Conservation (phyloP, 345 rosid genomes). For the Linum tenue region DNA sequence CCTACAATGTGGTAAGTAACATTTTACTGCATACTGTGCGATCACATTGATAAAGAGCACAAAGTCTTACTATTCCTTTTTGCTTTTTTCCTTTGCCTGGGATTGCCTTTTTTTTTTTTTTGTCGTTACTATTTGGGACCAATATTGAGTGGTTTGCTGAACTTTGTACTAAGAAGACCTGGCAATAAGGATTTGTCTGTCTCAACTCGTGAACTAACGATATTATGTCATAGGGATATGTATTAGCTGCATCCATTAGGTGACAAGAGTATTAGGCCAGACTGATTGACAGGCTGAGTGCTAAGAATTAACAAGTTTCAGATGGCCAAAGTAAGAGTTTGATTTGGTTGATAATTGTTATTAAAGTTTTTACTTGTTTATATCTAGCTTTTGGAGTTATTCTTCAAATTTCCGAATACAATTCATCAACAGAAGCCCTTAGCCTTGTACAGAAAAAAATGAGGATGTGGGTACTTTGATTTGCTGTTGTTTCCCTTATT, state of each 20-base stretch:
- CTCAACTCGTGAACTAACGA: no score
- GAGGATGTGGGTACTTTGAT: no score
- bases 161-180: no score
- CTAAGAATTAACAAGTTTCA: background rate
- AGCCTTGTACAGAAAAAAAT: no score
- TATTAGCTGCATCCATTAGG: no score
- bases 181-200: no score
- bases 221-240: no score
- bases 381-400: background rate
- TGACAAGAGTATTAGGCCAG: background rate
- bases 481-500: no score
- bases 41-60: no score
- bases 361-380: background rate
- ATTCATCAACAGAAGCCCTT: no score
- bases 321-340: background rate
- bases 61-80: background rate
- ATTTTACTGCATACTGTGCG: background rate
- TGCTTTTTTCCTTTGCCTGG: background rate
- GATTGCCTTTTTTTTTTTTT: background rate
- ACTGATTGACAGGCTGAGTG: background rate
- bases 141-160: background rate
- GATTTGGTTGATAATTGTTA: background rate
- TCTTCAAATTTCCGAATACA: background rate
- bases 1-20: conserved; percentile 46
- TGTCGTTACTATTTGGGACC: background rate